These are phyloP conservation scores for Beauveria pseudobassiana DNA, from an alignment of 2,329 filamentous ascomycete genomes.

Conservation along the genomic window DNA sequence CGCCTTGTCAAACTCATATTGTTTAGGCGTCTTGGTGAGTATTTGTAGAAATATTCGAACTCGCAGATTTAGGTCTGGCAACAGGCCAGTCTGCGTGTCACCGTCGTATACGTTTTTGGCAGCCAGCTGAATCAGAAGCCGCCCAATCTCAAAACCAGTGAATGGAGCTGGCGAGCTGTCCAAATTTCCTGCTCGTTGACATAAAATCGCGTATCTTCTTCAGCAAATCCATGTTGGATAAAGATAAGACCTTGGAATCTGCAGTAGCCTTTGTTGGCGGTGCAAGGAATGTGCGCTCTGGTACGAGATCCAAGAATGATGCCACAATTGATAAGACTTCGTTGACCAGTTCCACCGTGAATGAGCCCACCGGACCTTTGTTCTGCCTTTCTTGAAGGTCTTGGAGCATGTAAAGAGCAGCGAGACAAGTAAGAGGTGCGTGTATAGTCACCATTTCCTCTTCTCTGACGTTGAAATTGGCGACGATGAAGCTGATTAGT, in stretches of 20 bases:
- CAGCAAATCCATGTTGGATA: constrained; percentile 43
- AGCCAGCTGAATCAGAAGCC: constrained; percentile 56
- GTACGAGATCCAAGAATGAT: constrained; percentile 55
- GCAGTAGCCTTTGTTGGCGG: constrained; percentile 15
- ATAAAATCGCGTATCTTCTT: constrained; percentile 57
- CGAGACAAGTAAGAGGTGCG: constrained; percentile 58
- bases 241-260: constrained; percentile 6
- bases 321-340: constrained; percentile 42
- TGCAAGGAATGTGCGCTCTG: constrained; percentile 52
- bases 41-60: constrained; percentile 53
- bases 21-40: constrained; percentile 42
- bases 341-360: constrained; percentile 26
- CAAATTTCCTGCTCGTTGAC: constrained; percentile 59
- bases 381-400: constrained; percentile 36
- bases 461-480: constrained; percentile 86
- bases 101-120: constrained; percentile 43
- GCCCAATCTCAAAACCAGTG: constrained; percentile 44
- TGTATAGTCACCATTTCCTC: constrained; percentile 92
- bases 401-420: constrained; percentile 58
- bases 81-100: constrained; percentile 32
- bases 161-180: constrained; percentile 57
- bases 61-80: constrained; percentile 46
- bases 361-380: constrained; percentile 23
- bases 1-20: constrained; percentile 36
- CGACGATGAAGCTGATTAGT: constrained; percentile 73